Evolutionary conservation across 2,329 filamentous ascomycete genomes (phyloP).

Genomic region (Myotisia sp.): DNA sequence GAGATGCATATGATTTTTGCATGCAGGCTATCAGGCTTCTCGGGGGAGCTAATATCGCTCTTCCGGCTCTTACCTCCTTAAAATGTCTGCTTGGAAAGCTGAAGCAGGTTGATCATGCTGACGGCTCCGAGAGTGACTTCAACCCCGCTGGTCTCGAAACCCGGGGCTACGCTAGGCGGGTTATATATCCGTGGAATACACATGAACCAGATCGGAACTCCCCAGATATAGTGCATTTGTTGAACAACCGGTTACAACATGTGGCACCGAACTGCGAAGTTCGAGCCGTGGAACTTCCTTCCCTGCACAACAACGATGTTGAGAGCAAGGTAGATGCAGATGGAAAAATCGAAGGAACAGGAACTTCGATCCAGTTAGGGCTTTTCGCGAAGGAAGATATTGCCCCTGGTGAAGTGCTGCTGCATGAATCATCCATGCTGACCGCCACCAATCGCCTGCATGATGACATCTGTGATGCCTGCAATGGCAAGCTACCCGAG

Average conservation of each 20-base stretch:
- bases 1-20: constrained; percentile 29
- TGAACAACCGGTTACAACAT: constrained; percentile 55
- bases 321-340: constrained; percentile 10
- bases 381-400: constrained; percentile 80
- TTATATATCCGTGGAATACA: constrained; percentile 50
- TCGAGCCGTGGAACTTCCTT: constrained; percentile 58
- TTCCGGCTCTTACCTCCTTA: constrained; percentile 9
- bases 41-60: constrained; percentile 6
- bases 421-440: constrained; percentile 71
- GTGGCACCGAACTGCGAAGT: constrained; percentile 75
- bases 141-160: constrained; percentile 21
- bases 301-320: constrained; percentile 39
- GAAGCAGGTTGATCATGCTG: constrained; percentile 12
- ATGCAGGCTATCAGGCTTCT: constrained; percentile 19
- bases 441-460: constrained; percentile 82
- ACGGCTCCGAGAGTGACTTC: constrained; percentile 16
- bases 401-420: constrained; percentile 56
- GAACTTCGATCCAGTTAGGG: constrained; percentile 58
- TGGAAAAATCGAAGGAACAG: constrained; percentile 14
- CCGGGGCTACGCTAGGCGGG: constrained; percentile 34
- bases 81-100: constrained; percentile 19
- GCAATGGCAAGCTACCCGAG: constrained; percentile 57
- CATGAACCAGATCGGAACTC: constrained; percentile 46
- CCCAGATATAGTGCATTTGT: constrained; percentile 42
- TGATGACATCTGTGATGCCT: constrained; percentile 79